Conservation (phyloP, 306 rosid genomes). For the Benincasa hispida region DNA sequence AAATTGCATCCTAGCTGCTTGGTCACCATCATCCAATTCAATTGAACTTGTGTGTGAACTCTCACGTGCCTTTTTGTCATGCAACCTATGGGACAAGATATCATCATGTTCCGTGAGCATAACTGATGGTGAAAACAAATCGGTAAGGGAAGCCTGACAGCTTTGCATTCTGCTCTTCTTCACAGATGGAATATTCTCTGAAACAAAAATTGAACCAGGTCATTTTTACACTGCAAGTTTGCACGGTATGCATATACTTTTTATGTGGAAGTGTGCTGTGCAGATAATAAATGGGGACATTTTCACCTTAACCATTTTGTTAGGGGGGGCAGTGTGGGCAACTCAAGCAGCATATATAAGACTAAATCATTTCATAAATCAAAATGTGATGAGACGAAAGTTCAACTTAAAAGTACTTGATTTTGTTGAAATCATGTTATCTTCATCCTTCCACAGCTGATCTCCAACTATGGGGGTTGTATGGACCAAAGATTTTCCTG, state of each 20-base stretch:
- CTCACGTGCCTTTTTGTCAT: slow-evolving; percentile 17
- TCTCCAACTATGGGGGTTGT: slow-evolving; percentile 13
- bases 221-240: not conserved
- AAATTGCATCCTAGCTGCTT: slow-evolving; percentile 22
- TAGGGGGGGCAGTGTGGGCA: not conserved
- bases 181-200: not conserved
- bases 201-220: not conserved
- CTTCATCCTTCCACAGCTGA: slow-evolving; percentile 23
- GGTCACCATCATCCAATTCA: slow-evolving; percentile 26
- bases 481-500: slow-evolving; percentile 26
- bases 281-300: not conserved
- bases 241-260: not conserved
- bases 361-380: slow-evolving; percentile 12
- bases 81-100: slow-evolving; percentile 18
- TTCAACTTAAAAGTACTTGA: slow-evolving; percentile 23
- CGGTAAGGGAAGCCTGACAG: slow-evolving; percentile 25
- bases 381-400: not conserved
- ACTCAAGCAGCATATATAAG: not conserved
- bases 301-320: not conserved
- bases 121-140: slow-evolving; percentile 28
- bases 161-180: slow-evolving; percentile 17
- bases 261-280: not conserved
- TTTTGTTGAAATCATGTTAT: slow-evolving; percentile 22
- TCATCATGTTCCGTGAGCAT: slow-evolving; percentile 31
- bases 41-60: slow-evolving; percentile 14